Percentiles rank a stretch among this genome's conserved stretches.
These are phyloP conservation scores for Eremomyces bilateralis DNA, from an alignment of 495 filamentous ascomycete species.

Conservation along the genomic window DNA sequence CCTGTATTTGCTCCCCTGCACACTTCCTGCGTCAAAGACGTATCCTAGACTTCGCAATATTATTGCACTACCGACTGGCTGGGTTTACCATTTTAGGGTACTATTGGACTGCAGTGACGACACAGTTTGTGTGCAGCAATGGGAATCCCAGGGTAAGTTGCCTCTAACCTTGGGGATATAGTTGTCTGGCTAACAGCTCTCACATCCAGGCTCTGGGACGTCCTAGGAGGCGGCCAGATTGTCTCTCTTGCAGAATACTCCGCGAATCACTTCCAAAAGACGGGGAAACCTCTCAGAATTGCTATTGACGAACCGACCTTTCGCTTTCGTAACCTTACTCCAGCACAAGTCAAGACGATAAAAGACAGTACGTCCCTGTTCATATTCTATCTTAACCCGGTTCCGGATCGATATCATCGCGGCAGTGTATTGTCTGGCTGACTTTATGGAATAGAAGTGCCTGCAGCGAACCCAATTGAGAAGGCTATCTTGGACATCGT, in stretches of 20 bases:
- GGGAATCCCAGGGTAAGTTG: too few species aligned
- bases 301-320: slow-evolving; percentile 95
- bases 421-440: neutral
- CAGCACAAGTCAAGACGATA: neutral
- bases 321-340: slow-evolving; percentile 20
- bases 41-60: too few species aligned
- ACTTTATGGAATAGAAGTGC: neutral
- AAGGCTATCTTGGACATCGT: slow-evolving; percentile 86
- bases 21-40: too few species aligned
- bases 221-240: neutral
- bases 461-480: slow-evolving; percentile 56
- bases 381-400: slow-evolving; percentile 70
- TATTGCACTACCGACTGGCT: too few species aligned
- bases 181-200: too few species aligned
- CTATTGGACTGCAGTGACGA: too few species aligned
- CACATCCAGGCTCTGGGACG: neutral
- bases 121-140: too few species aligned
- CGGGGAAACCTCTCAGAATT: slow-evolving; percentile 52
- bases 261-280: slow-evolving; percentile 46
- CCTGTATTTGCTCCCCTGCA: too few species aligned
- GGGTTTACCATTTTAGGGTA: too few species aligned
- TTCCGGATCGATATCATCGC: slow-evolving; percentile 29
- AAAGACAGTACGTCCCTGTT: neutral
- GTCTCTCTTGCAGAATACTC: slow-evolving; percentile 67
- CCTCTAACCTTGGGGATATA: too few species aligned